These are phyloP conservation scores for Eucalyptus caleyi DNA, from an alignment of 345 rosid species.

Conservation along the genomic window DNA sequence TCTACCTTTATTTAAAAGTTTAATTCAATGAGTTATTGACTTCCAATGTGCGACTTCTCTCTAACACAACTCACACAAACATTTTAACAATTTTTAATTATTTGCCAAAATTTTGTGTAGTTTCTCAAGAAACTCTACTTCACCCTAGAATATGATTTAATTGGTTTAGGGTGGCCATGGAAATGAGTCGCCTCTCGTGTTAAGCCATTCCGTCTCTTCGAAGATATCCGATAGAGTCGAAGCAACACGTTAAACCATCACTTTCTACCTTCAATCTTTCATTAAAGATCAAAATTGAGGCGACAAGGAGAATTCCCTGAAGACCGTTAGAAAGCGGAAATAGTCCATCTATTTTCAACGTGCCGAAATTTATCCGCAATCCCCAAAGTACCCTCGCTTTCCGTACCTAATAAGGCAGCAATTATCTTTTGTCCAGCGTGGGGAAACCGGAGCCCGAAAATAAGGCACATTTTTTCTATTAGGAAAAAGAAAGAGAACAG, in stretches of 20 bases:
- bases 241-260: neutral
- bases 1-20: rapidly evolving
- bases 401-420: neutral
- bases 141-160: neutral
- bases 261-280: neutral
- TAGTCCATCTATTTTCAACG: neutral
- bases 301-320: neutral
- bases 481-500: neutral
- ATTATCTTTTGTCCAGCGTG: neutral
- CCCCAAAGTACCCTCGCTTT: neutral
- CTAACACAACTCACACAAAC: neutral
- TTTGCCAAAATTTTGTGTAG: neutral
- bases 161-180: neutral
- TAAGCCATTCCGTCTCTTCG: neutral
- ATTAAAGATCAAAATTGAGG: neutral
- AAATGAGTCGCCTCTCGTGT: neutral
- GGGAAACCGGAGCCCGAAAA: neutral
- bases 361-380: neutral
- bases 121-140: neutral
- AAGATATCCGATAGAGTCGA: neutral
- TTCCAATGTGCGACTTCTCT: too few species aligned
- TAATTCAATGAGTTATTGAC: neutral
- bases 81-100: neutral
- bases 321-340: neutral
- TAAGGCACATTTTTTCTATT: neutral